Base-by-base conservation (phyloP, 768 basidiomycete species). In the Lactifluus pinguis region DNA sequence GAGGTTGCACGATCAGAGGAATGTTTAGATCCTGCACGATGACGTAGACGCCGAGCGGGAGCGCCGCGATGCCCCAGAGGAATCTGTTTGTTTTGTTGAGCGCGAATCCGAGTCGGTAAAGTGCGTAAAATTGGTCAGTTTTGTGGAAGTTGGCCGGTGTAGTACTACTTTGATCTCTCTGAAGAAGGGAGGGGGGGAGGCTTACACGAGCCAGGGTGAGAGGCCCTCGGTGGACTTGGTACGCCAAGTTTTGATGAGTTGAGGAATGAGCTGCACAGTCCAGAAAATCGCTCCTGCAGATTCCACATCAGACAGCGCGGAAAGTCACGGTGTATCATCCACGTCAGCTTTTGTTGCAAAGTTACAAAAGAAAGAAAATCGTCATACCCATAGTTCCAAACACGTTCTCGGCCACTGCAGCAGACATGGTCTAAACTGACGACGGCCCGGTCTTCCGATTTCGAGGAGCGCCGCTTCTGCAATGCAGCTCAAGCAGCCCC, bases 171-270 rank as follows among this genome's bases (percentile, higher is more conserved):
- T 38, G 13, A 38, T 3, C 38, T 38, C 38, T 36, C 25, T 36
- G 34, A 36, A 36, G 38, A 11, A 11, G 10, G 38, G 32, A 34
- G 5, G 32, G 32, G n/a, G 6, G 9, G 41, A 15, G 8, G 50
- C 69, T 44, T 69, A 85, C 86, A 89, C 80, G 36, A 92, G 77
- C 71, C 73, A 81, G 14, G 76, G 79, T 1, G 87, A 89, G 10
- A 92, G 75, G 0, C 90, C 89, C 30, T 80, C 76, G 0, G 85
- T 87, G 25, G 80, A 82, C 67, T 89, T 86, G 19, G 76, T 74
- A 39, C 81, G 76, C 74, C 81, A 86, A 64, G 80, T 86, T 71
- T 92, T 89, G 81, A 83, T 80, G 25, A 88, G 76, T 65, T 89
- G 87, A 6, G 87, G 88, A 36, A 89, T 69, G 14, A 89, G 68